Evolutionary conservation across 2,329 filamentous ascomycete genomes (phyloP).

Genomic region (Botrytis deweyae): DNA sequence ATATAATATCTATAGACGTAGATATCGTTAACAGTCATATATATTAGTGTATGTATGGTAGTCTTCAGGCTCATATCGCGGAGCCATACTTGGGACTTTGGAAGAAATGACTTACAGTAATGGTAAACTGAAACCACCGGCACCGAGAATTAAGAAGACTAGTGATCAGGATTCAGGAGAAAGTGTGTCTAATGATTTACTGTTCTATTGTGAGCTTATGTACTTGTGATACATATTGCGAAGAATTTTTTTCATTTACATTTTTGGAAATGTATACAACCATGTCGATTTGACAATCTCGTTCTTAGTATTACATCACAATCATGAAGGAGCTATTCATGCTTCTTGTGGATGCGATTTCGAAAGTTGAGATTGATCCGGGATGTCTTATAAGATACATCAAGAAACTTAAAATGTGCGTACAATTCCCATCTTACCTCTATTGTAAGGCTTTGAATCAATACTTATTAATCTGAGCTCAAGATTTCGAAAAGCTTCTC

Average conservation of each 20-base stretch:
- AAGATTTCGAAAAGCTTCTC: neutral
- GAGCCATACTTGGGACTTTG: no score
- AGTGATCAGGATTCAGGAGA: no score
- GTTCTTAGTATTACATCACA: neutral
- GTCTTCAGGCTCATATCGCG: no score
- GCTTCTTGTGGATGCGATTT: neutral
- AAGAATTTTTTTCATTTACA: no score
- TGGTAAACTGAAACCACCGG: no score
- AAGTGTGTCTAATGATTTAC: neutral
- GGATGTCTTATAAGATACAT: slow-evolving; percentile 37
- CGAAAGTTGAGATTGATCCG: slow-evolving; percentile 24
- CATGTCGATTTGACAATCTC: no score
- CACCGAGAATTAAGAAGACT: no score
- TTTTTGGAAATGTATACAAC: neutral
- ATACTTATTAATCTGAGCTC: neutral
- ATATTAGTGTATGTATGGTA: no score
- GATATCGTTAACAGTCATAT: no score
- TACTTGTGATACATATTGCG: neutral
- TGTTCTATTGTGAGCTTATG: neutral
- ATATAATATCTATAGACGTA: no score
- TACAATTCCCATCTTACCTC: neutral
- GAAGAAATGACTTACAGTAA: no score
- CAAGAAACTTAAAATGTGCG: slow-evolving; percentile 34
- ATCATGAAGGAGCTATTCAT: neutral
- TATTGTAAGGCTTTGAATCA: neutral